Evolutionary conservation across 1,284 basidiomycete genomes (phyloP).

Genomic region (Fomitopsis palustris): DNA sequence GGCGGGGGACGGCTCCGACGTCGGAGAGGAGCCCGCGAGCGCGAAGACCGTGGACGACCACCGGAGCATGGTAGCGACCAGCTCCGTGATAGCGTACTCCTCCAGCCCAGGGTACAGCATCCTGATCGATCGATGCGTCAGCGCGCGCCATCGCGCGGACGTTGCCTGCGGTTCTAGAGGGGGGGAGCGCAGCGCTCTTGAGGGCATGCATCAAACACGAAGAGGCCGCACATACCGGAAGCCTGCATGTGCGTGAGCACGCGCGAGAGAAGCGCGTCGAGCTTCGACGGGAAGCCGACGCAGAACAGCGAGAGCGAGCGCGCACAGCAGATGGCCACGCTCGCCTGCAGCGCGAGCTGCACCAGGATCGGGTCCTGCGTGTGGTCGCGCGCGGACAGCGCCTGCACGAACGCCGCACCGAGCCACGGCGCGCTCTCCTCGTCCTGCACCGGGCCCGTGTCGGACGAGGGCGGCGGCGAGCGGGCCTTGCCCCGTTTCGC

Average conservation of each 20-base stretch:
- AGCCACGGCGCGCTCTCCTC: constrained; percentile 59
- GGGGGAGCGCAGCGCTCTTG: constrained; percentile 5
- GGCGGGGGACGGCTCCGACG: constrained; percentile 31
- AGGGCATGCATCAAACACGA: constrained; percentile 10
- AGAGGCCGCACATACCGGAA: constrained; percentile 42
- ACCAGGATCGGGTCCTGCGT: constrained; percentile 71
- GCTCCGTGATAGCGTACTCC: constrained; percentile 61
- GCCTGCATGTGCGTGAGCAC: constrained; percentile 62
- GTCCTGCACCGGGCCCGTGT: constrained; percentile 33
- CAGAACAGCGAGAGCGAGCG: constrained; percentile 67
- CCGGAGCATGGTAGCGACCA: constrained; percentile 65
- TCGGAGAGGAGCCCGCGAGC: constrained; percentile 50
- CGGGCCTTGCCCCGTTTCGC: constrained; percentile 17
- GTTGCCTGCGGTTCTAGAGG: constrained; percentile 66
- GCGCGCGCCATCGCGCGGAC: constrained; percentile 68
- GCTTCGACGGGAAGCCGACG: constrained; percentile 66
- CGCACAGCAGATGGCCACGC: constrained; percentile 59
- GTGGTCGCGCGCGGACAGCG: constrained; percentile 60
- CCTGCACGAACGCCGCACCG: constrained; percentile 53
- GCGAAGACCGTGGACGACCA: constrained; percentile 66
- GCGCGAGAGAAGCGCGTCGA: constrained; percentile 60
- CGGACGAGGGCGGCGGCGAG: constrained; percentile 9
- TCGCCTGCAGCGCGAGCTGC: constrained; percentile 69
- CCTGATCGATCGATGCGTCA: constrained; percentile 66
- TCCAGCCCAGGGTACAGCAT: constrained; percentile 61